Base-by-base conservation (phyloP, 257 asterid species). In the Solanum chmielewskii region DNA sequence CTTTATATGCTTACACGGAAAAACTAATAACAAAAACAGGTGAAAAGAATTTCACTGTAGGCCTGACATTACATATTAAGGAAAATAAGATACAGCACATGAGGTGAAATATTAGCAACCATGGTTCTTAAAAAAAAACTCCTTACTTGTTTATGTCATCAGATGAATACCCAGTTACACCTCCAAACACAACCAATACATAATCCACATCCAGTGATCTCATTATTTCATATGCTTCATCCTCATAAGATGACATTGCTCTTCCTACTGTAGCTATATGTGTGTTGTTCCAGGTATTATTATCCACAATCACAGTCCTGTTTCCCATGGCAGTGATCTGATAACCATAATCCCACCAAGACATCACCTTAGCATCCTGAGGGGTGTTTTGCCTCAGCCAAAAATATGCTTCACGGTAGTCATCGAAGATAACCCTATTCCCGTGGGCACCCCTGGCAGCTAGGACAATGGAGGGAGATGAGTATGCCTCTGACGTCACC, bases 291-390 rank as follows among this genome's bases (percentile, higher is more conserved):
- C 99, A 97, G 59, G 99, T 97, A 94, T 97, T 97, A 91, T 97
- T 97, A 91, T 95, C 99, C 35, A 97, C 99, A 91, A 97, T 97
- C 31, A 97, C 99, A 7, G 99, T 95, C 90, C 99, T 91, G 92
- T 96, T 97, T 31, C 98, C 99, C 99, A 97, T 96, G 87, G 99
- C 98, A 56, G 98, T 95, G 86, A 97, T 97, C 91, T 97, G 99
- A 91, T 97, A 97, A 75, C 99, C 99, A 89, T 97, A 97, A 92
- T 97, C 99, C 99, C 99, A 97, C 99, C 99, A 97, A 27, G 99
- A 97, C 99, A 97, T 97, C 85, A 97, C 97, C 94, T 97, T 97
- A 89, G 99, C 99, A 93, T 95, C 99, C 45, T 89, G 93, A 89
- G 99, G 98, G 68, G 98, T 95, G 91, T 97, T 97, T 92, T 97